These are phyloP conservation scores for Cicer cuneatum DNA, from an alignment of 306 rosid genomes.

Conservation along the genomic window DNA sequence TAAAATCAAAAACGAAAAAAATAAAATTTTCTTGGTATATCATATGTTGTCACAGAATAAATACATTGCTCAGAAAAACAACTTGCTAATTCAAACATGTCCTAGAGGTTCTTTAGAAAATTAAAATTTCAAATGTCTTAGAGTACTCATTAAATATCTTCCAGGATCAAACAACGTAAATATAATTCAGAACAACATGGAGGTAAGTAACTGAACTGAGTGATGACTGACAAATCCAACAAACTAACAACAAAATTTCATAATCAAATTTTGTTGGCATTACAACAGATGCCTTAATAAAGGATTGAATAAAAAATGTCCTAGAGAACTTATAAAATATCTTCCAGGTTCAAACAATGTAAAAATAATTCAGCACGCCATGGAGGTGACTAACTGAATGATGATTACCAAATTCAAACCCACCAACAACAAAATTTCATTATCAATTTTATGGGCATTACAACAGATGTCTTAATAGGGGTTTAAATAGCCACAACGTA, in stretches of 20 bases:
- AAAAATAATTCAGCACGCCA: slow-evolving; percentile 1
- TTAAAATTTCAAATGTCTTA: background rate
- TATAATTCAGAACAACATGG: background rate
- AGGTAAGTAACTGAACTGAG: background rate
- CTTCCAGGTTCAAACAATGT: slow-evolving; percentile 22
- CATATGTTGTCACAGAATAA: background rate
- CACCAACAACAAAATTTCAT: slow-evolving; percentile 23
- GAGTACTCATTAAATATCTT: background rate
- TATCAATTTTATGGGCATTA: slow-evolving; percentile 2
- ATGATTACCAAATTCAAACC: slow-evolving; percentile 12
- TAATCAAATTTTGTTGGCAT: background rate
- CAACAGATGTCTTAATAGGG: background rate
- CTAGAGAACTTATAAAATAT: slow-evolving; percentile 11
- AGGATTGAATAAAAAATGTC: background rate
- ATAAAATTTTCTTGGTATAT: background rate
- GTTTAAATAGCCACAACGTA: background rate
- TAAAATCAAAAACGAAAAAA: background rate
- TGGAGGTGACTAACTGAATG: slow-evolving; percentile 11
- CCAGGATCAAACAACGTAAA: background rate
- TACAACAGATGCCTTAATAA: background rate
- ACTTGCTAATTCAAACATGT: slow-evolving; percentile 17
- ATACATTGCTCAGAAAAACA: slow-evolving; percentile 17
- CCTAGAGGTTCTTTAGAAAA: background rate
- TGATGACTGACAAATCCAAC: background rate
- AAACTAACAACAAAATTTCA: background rate